Base-by-base conservation (phyloP, 805 yeast genomes). In the Sugiyamaella boreocaroliniensis region DNA sequence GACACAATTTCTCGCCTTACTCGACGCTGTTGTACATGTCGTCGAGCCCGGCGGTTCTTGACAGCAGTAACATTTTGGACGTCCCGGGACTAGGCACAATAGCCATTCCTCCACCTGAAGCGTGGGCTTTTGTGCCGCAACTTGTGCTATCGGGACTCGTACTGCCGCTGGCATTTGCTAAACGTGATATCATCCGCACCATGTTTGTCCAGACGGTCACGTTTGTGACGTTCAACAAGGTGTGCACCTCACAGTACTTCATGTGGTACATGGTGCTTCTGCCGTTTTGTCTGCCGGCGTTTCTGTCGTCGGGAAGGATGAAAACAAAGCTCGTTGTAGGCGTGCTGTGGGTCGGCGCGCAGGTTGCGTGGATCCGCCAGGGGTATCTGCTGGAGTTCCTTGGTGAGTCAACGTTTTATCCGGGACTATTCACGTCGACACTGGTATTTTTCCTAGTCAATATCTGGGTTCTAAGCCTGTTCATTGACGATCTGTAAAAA, bases 1-100 rank as follows among this genome's bases (percentile, higher is more conserved):
- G 99, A 47, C 99, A 93, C 69, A 93, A 93, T 68, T 93, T 93
- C 65, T 87, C 96, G 4, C 73, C 90, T 1, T 93, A 90, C 77
- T 86, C 90, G 66, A 71, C 88, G 11, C 71, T 83, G 19, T 71
- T 93, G 42, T 72, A 72, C 57, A 66, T 68, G 58, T 61, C 69
- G n/a, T 65, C 68, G 12, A 59, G 64, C 9, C 68, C 67, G n/a
- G 56, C 53, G n/a, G 59, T 56, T 2, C 50, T 50, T 15, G 26
- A 42, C 26, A 22, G 20, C n/a, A n/a, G 16, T 12, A 22, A 41
- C n/a, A 12, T 18, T 14, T 16, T 50, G 16, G 53, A 47, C 20
- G 32, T 68, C 78, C 58, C 92, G 96, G 9, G 86, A 89, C 37
- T 32, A 11, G 58, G 47, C 85, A 5, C 97, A 96, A 1, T 97